Base-by-base conservation (phyloP, 345 rosid genomes). In the Mangifera indica region DNA sequence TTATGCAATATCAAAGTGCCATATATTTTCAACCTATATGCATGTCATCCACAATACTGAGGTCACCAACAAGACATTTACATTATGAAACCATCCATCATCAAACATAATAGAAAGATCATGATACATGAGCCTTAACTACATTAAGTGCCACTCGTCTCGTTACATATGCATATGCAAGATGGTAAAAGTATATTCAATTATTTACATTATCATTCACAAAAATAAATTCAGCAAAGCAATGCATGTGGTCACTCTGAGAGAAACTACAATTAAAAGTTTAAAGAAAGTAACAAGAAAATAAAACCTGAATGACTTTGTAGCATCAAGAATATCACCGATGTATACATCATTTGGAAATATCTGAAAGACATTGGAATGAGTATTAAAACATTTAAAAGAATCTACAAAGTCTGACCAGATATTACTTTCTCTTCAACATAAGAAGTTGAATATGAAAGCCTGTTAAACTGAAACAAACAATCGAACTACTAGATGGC, bases 231-330 rank as follows among this genome's bases (percentile, higher is more conserved):
- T 10, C 52, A 46, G 53, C 51, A 63, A 45, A 44, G n/a, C 12
- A 44, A 63, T 14, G 7, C 26, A 46, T 6, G 51, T 26, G 11
- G 26, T 17, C 37, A 49, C 4, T 13, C 7, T 20, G 73, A n/a
- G 20, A 44, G 4, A 56, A 13, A 11, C 21, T 70, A 40, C 57
- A 60, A 57, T 45, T 21, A 56, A 62, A 63, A 73, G 62, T 74
- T 57, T 21, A 59, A 61, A 59, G 62, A 58, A 60, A 45, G 49
- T 63, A 54, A 45, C 21, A 53, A n/a, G 4, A 49, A 60, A 60
- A 59, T 80, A 77, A n/a, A 71, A 93, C 97, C 98, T 90, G 88
- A 79, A 85, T 69, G 93, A 83, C 77, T 89, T 88, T 66, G 91
- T 79, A 60, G 87, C 88, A 74, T 88, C 94, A 63, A 88, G 69